A percentile compares a stretch with the other conserved stretches of the same genome.
Conservation (phyloP, 2,329 filamentous ascomycete species). For the Fusarium sp. region DNA sequence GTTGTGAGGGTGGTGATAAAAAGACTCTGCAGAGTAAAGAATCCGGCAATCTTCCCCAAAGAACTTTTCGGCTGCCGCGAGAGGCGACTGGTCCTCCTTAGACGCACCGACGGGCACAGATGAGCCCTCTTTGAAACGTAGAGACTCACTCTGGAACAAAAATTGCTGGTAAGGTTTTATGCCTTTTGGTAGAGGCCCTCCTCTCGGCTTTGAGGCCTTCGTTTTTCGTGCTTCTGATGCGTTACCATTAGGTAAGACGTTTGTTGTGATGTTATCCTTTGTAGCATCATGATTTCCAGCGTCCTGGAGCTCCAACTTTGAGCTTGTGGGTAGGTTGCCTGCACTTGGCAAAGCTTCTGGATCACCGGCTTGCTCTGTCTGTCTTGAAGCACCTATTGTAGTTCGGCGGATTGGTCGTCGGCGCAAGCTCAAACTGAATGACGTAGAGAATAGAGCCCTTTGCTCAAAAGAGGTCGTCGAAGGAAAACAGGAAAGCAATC, state of each 20-base stretch:
- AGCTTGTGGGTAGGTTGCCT: too few species aligned
- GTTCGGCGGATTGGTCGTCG: constrained; percentile 18
- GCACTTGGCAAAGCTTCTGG: neutral
- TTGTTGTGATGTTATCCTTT: neutral
- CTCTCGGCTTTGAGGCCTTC: constrained; percentile 19
- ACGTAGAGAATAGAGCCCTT: constrained; percentile 14
- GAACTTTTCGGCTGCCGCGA: constrained; percentile 50
- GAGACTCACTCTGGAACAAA: constrained; percentile 41
- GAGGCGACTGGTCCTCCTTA: constrained; percentile 42
- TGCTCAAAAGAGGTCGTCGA: neutral
- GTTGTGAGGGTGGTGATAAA: constrained; percentile 65
- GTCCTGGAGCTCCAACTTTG: neutral
- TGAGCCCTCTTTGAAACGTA: constrained; percentile 34
- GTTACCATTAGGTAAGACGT: neutral
- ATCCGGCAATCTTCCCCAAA: constrained; percentile 53
- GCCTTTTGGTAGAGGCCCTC: constrained; percentile 21
- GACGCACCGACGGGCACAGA: constrained; percentile 25
- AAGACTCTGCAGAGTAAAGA: constrained; percentile 64
- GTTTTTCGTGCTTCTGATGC: constrained; percentile 4
- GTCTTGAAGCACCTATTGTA: constrained; percentile 5
- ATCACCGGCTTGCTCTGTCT: neutral
- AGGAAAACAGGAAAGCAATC: neutral
- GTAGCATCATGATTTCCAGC: too few species aligned
- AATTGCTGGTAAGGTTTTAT: constrained; percentile 40
- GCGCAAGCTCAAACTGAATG: constrained; percentile 5